phyloP scores from a whole-genome alignment of 768 basidiomycete species.

The Tremella mesenterica region DNA sequence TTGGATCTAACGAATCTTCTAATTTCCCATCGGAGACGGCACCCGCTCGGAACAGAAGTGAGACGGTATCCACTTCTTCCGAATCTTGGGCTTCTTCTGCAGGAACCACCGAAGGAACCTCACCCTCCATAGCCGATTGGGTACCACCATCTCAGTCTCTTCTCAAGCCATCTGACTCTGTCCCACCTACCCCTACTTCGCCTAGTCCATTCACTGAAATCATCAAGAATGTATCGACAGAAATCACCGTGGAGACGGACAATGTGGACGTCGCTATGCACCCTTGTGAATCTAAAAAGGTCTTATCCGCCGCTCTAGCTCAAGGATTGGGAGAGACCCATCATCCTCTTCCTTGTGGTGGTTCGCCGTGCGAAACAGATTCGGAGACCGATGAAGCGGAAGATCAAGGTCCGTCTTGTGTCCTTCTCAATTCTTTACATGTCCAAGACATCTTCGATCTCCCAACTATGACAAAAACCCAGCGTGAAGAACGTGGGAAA shows the following conservation, averaged over 20 bases:
- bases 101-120: slow-evolving; percentile 31
- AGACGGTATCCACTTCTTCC: slow-evolving; percentile 35
- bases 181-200: not conserved
- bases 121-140: slow-evolving; percentile 23
- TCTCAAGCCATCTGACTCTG: not conserved
- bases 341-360: slow-evolving; percentile 17
- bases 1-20: not conserved
- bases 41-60: slow-evolving; percentile 23
- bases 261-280: slow-evolving; percentile 34
- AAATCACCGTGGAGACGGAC: slow-evolving; percentile 3
- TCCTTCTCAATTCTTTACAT: slow-evolving; percentile 33
- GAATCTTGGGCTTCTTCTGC: slow-evolving; percentile 23
- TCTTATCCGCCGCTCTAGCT: slow-evolving; percentile 13
- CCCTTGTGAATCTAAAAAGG: slow-evolving; percentile 32
- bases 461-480: slow-evolving; percentile 15
- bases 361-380: slow-evolving; percentile 2
- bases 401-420: slow-evolving; percentile 21
- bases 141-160: slow-evolving; percentile 10
- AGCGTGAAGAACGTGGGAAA: too few relatives aligned
- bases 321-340: slow-evolving; percentile 14
- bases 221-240: not conserved
- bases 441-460: slow-evolving; percentile 35
- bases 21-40: not conserved
- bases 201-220: not conserved
- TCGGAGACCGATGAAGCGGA: slow-evolving; percentile 12